These are phyloP conservation scores for Sporisorium graminicola DNA, from an alignment of 1,284 basidiomycete genomes.

Conservation along the genomic window DNA sequence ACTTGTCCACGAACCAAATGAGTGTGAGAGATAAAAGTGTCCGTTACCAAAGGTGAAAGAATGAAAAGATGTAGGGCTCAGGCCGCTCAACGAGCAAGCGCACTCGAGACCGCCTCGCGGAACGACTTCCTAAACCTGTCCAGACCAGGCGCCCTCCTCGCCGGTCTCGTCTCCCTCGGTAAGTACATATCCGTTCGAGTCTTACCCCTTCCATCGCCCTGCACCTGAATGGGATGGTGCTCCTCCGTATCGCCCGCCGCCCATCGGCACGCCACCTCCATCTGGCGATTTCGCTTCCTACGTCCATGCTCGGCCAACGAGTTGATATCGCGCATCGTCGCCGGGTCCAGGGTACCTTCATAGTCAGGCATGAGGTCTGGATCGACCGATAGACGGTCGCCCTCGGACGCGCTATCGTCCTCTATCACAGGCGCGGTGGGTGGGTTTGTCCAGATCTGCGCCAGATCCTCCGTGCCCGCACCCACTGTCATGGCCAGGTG, in stretches of 20 bases:
- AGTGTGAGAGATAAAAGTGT: neutral
- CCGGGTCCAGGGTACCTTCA: slow-evolving; percentile 37
- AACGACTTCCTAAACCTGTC: slow-evolving; percentile 57
- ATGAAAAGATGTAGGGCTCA: neutral
- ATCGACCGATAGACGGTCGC: slow-evolving; percentile 39
- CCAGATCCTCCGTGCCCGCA: slow-evolving; percentile 57
- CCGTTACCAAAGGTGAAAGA: neutral
- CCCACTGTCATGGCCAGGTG: slow-evolving; percentile 61
- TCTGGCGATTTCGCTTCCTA: slow-evolving; percentile 60
- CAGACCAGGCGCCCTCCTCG: slow-evolving; percentile 46
- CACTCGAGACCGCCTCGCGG: slow-evolving; percentile 60
- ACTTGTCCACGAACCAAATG: neutral
- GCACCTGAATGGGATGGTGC: slow-evolving; percentile 60
- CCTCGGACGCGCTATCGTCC: slow-evolving; percentile 23
- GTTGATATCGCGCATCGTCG: slow-evolving; percentile 56
- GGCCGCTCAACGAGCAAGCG: slow-evolving; percentile 28
- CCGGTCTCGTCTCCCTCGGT: slow-evolving; percentile 54
- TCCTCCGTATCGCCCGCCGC: slow-evolving; percentile 65
- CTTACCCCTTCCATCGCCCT: slow-evolving; percentile 59
- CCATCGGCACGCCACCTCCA: slow-evolving; percentile 66
- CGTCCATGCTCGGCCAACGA: slow-evolving; percentile 53
- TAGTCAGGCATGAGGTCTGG: slow-evolving; percentile 18
- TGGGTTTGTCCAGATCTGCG: slow-evolving; percentile 57
- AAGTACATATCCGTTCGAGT: slow-evolving; percentile 60
- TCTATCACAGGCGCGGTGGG: slow-evolving; percentile 19